Evolutionary conservation across 257 asterid species (phyloP).

Genomic region (Capsicum rhomboideum): DNA sequence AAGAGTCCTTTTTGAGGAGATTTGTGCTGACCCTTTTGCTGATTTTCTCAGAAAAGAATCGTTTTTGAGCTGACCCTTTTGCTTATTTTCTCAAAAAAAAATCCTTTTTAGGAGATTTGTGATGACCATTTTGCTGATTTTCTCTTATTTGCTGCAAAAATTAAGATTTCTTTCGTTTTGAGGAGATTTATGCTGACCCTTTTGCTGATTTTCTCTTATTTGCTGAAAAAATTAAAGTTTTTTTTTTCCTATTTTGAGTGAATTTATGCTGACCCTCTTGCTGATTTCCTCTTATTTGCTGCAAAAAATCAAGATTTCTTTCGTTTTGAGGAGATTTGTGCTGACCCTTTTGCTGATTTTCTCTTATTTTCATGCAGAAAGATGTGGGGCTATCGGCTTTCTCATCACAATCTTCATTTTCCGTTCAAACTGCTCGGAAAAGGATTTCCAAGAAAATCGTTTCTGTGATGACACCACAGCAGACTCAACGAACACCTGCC

Average conservation of each 20-base stretch:
- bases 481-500: slow-evolving; percentile 68
- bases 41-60: no score
- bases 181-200: background rate
- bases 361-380: slow-evolving; percentile 33
- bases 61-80: no score
- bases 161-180: no score
- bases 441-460: slow-evolving; percentile 45
- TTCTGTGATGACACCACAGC: slow-evolving; percentile 82
- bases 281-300: no score
- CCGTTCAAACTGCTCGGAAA: slow-evolving; percentile 27
- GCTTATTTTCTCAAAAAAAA: no score
- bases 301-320: background rate
- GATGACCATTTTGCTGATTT: background rate
- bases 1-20: no score
- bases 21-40: no score
- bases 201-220: background rate
- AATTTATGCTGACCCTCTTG: no score
- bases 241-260: no score
- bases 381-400: slow-evolving; percentile 48
- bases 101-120: background rate
- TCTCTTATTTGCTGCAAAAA: slow-evolving; percentile 6
- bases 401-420: slow-evolving; percentile 32
- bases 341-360: background rate
- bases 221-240: no score
- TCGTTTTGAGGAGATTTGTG: background rate